phyloP scores from a whole-genome alignment of 352 stramenopile species.

The Plasmopara muralis region DNA sequence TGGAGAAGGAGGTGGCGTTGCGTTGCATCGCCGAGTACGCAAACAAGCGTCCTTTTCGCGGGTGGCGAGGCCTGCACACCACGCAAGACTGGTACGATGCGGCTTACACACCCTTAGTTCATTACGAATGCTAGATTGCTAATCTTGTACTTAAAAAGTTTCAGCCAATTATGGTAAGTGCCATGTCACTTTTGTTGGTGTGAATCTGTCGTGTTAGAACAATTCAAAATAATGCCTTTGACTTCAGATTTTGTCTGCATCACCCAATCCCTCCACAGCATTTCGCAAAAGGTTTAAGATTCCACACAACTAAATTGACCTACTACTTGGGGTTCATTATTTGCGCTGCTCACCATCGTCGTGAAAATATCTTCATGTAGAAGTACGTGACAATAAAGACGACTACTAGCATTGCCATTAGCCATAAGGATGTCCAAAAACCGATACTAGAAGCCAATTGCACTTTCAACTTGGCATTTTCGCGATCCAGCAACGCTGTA shows the following conservation, averaged over 20 bases:
- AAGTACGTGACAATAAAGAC: slow-evolving; percentile 68
- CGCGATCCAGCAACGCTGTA: slow-evolving; percentile 46
- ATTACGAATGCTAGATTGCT: slow-evolving; percentile 46
- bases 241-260: too few species aligned
- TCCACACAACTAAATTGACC: too few species aligned
- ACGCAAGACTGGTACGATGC: slow-evolving; percentile 85
- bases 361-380: slow-evolving; percentile 76
- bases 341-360: slow-evolving; percentile 26
- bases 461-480: slow-evolving; percentile 53
- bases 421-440: slow-evolving; percentile 65
- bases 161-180: too few species aligned
- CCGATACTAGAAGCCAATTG: slow-evolving; percentile 68
- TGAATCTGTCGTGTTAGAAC: too few species aligned
- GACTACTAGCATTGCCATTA: slow-evolving; percentile 50
- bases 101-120: slow-evolving; percentile 71
- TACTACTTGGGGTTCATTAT: too few species aligned
- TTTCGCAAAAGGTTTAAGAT: too few species aligned
- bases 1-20: slow-evolving; percentile 59
- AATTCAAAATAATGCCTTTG: too few species aligned
- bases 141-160: neutral
- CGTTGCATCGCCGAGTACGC: slow-evolving; percentile 76
- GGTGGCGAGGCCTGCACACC: slow-evolving; percentile 74
- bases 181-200: too few species aligned
- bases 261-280: too few species aligned
- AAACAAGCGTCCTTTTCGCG: slow-evolving; percentile 49